A percentile compares a stretch with the other conserved stretches of the same genome.
Evolutionary conservation across 1,284 basidiomycete species (phyloP).

Genomic region (Ceratobasidium sp.): DNA sequence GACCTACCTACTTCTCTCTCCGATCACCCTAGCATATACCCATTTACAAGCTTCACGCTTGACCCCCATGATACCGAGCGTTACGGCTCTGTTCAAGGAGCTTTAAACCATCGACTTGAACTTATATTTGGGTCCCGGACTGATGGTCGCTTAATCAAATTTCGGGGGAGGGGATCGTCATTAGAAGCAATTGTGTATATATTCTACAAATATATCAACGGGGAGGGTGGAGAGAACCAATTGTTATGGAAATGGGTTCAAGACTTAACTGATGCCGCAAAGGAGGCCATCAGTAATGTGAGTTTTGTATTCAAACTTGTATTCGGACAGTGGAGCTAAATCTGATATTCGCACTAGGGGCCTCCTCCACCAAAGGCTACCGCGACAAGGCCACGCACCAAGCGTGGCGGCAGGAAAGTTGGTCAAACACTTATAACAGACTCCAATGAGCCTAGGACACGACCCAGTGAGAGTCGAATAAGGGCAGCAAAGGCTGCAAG

Average conservation of each 20-base stretch:
- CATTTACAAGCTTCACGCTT: background rate
- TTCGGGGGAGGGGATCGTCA: background rate
- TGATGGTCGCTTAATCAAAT: background rate
- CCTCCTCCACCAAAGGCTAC: too few species aligned
- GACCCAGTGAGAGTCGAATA: background rate
- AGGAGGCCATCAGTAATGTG: background rate
- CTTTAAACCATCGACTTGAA: background rate
- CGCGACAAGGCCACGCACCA: too few species aligned
- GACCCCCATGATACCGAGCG: background rate
- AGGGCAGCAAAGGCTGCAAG: background rate
- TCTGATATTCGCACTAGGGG: too few species aligned
- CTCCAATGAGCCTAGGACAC: background rate
- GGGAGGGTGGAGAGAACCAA: background rate
- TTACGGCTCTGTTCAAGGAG: background rate
- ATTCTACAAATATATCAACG: background rate
- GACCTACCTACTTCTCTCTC: background rate
- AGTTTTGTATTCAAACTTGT: background rate
- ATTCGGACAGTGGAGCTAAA: background rate
- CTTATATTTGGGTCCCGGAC: background rate
- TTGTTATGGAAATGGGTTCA: background rate
- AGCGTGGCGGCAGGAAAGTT: background rate
- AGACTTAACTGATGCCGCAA: background rate
- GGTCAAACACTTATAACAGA: background rate
- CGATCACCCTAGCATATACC: slow-evolving; percentile 8
- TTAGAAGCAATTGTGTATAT: background rate